Evolutionary conservation across 2,329 filamentous ascomycete species (phyloP), one percentile per base, ranked within the genome.

Genomic region (Zalaria obscura): DNA sequence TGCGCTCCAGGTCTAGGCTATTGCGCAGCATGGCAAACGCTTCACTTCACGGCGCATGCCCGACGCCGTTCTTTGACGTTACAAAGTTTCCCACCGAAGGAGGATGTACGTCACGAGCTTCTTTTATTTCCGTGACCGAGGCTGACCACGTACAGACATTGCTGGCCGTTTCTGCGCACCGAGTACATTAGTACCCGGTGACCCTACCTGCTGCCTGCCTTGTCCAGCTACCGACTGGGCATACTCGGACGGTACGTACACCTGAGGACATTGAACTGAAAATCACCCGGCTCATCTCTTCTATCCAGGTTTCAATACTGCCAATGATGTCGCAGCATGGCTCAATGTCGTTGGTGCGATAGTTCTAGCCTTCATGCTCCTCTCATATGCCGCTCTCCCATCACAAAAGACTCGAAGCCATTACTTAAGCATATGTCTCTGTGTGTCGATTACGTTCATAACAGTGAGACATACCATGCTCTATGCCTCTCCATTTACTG

Each of bases 351-450:
- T 71, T 6, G 78, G 85, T 41, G 71, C 87, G 35, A 63, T 80
- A 38, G 77, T 82, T 51, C 81, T 83, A 46, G 55, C 78, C 10
- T 89, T 91, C 55, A 67, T 96, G 42, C 66, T 96, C 10, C 40
- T 84, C 4, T 93, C 86, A 4, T 96, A 87, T 70, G 66, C 76
- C 3, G 69, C 81, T 9, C 68, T 98, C 25, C 88, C 91, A 0
- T 76, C 85, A 25, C 86, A 93, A 52, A 89, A 85, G 66, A 95
- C 91, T 5, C 78, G 86, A 55, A 78, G 88, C 40, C 91, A 98
- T 60, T 96, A 96, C 55, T 69, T 98, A 32, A 95, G 84, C 56
- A 81, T 95, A 48, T 91, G 86, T 58, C 68, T 96, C 40, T 82
- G 84, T 4, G 61, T 83, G 36, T 83, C 76, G 4, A 76, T 89